Conservation (phyloP, 2,329 filamentous ascomycete species). For the Trichoderma sp. region DNA sequence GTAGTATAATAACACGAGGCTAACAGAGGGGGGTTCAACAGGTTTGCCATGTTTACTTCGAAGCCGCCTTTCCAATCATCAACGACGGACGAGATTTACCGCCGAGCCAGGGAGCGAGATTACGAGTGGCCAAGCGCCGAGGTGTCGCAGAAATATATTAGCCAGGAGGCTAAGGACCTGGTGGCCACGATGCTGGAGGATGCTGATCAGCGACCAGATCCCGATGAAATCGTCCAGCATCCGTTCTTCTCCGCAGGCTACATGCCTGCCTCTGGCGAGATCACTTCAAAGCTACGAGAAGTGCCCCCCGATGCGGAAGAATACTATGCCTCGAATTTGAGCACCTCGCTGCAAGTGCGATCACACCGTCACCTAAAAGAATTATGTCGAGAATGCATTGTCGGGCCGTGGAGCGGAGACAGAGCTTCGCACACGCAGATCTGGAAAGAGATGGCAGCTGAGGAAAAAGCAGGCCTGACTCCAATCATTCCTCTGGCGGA, state of each 20-base stretch:
- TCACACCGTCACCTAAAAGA: slow-evolving; percentile 59
- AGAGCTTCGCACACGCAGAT: slow-evolving; percentile 58
- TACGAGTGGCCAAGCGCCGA: slow-evolving; percentile 78
- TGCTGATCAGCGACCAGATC: slow-evolving; percentile 73
- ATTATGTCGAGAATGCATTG: slow-evolving; percentile 61
- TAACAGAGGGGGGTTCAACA: slow-evolving; percentile 39
- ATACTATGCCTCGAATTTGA: slow-evolving; percentile 58
- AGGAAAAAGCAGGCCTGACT: slow-evolving; percentile 68
- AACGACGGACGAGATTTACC: slow-evolving; percentile 85
- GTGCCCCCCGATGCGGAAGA: slow-evolving; percentile 59
- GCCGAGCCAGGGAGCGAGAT: slow-evolving; percentile 68
- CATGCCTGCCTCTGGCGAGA: slow-evolving; percentile 66
- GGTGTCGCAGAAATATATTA: slow-evolving; percentile 70
- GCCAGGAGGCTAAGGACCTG: slow-evolving; percentile 74
- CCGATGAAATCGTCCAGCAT: slow-evolving; percentile 78
- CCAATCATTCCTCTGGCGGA: slow-evolving; percentile 65
- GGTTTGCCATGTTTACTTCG: slow-evolving; percentile 94
- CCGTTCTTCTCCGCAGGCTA: slow-evolving; percentile 78
- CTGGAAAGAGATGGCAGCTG: slow-evolving; percentile 69
- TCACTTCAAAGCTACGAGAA: slow-evolving; percentile 62
- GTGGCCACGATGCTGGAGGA: slow-evolving; percentile 77
- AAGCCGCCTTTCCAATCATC: slow-evolving; percentile 95
- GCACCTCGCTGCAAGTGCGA: slow-evolving; percentile 49
- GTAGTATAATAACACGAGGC: slow-evolving; percentile 20
- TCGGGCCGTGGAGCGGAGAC: slow-evolving; percentile 58